phyloP scores from a whole-genome alignment of 2,329 filamentous ascomycete genomes.

The Colletotrichum sp. region DNA sequence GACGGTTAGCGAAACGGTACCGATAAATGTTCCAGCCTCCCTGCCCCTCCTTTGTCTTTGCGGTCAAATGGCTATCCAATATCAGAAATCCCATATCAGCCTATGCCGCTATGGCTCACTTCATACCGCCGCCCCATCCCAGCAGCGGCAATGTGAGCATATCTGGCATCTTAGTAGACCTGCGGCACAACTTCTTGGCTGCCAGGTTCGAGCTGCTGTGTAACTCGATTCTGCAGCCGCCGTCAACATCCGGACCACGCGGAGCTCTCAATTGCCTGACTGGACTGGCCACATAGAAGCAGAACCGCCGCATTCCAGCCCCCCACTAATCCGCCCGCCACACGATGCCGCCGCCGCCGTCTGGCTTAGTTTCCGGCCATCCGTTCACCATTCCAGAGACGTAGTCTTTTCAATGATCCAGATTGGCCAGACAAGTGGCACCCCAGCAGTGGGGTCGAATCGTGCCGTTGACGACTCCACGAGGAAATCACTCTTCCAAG shows the following conservation, averaged over 20 bases:
- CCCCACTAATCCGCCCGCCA: not conserved
- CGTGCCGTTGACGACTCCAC: not conserved
- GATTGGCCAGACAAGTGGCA: not conserved
- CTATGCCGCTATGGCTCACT: not conserved
- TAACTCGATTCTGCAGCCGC: not conserved
- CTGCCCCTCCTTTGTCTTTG: not conserved
- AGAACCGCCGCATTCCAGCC: conserved; percentile 2
- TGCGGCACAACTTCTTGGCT: not conserved
- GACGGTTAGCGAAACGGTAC: not conserved
- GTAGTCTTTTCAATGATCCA: not conserved
- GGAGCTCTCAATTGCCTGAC: not conserved
- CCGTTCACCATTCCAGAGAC: not conserved
- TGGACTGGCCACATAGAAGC: not conserved
- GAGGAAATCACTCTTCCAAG: not conserved
- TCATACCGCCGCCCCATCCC: not conserved
- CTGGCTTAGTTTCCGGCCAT: conserved; percentile 6
- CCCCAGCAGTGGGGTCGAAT: not conserved
- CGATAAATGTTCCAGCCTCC: not conserved
- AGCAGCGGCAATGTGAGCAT: not conserved
- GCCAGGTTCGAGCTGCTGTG: not conserved
- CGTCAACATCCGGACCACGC: not conserved
- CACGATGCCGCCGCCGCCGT: not conserved
- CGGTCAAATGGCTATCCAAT: not conserved
- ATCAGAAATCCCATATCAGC: not conserved
- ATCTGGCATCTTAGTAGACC: not conserved